These are phyloP conservation scores for Ophiostoma populinum DNA, from an alignment of 2,329 filamentous ascomycete genomes.

Conservation along the genomic window DNA sequence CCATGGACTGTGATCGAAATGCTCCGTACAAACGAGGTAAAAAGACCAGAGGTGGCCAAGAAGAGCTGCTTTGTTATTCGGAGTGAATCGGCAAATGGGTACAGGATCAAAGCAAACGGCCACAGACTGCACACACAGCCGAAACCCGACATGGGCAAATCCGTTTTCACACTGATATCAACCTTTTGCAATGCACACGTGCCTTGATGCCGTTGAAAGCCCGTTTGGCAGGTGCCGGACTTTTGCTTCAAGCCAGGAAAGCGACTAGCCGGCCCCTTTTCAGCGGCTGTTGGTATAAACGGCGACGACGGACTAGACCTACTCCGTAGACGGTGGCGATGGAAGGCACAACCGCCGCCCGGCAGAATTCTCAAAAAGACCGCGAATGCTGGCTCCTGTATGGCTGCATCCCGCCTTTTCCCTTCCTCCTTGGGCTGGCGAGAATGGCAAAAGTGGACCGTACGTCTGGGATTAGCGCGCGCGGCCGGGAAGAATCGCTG, in stretches of 20 bases:
- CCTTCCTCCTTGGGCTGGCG: conserved; percentile 2
- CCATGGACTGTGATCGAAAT: no score
- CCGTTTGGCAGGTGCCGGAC: no score
- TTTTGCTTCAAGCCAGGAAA: no score
- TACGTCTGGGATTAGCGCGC: conserved; percentile 13
- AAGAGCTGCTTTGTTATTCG: no score
- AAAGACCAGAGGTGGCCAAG: background rate
- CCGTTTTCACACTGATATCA: background rate
- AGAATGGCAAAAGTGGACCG: conserved; percentile 6
- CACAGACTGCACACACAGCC: background rate
- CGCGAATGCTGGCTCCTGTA: background rate
- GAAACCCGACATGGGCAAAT: background rate
- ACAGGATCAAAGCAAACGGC: no score
- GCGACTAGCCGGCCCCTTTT: no score
- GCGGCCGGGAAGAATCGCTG: conserved; percentile 35
- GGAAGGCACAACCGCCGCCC: no score
- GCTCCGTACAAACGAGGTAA: background rate
- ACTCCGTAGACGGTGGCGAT: no score
- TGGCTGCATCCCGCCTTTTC: background rate
- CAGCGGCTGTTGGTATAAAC: no score
- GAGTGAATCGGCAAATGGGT: conserved; percentile 1
- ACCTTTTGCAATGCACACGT: no score
- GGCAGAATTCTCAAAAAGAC: background rate
- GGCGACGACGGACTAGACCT: no score
- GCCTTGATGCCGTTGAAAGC: no score